Evolutionary conservation across 371 early-diverging fungal genomes (phyloP).

Genomic region (Lichtheimia corymbifera): DNA sequence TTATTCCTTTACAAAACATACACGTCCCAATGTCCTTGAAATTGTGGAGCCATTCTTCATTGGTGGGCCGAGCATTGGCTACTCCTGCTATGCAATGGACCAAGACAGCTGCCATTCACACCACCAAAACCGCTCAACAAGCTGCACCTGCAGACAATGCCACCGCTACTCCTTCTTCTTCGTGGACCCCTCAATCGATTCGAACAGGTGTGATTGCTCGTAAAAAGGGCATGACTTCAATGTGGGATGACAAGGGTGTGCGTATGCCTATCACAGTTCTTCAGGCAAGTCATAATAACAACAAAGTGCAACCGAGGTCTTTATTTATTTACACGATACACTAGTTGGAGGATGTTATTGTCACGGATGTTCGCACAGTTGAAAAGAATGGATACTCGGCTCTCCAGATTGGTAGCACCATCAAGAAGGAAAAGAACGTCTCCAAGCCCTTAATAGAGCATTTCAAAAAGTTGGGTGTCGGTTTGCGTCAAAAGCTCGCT

Average conservation of each 20-base stretch:
- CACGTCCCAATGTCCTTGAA: constrained; percentile 12
- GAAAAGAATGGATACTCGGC: constrained; percentile 67
- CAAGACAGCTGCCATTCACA: constrained; percentile 30
- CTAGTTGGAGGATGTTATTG: constrained; percentile 74
- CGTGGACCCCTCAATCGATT: constrained; percentile 49
- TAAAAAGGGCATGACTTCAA: constrained; percentile 93
- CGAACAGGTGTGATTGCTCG: constrained; percentile 83
- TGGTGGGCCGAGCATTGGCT: constrained; percentile 16
- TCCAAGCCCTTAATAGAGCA: constrained; percentile 76
- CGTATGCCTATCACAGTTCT: constrained; percentile 93
- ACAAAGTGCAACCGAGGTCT: neutral
- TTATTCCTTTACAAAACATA: neutral
- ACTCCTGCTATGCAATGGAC: constrained; percentile 9
- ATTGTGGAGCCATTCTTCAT: constrained; percentile 10
- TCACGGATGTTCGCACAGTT: constrained; percentile 64
- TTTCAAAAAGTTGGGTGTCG: constrained; percentile 70
- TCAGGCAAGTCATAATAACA: constrained; percentile 58
- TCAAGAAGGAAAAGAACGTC: constrained; percentile 62
- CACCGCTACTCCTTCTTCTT: constrained; percentile 19
- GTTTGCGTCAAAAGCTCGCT: constrained; percentile 73
- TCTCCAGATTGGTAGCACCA: constrained; percentile 82
- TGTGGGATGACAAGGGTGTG: constrained; percentile 93
- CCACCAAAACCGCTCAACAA: constrained; percentile 21
- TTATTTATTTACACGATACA: neutral
- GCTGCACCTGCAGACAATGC: constrained; percentile 16